A percentile compares a stretch with the other conserved stretches of the same genome.
Conservation (phyloP, 805 yeast species). For the Lipomyces yamadae region DNA sequence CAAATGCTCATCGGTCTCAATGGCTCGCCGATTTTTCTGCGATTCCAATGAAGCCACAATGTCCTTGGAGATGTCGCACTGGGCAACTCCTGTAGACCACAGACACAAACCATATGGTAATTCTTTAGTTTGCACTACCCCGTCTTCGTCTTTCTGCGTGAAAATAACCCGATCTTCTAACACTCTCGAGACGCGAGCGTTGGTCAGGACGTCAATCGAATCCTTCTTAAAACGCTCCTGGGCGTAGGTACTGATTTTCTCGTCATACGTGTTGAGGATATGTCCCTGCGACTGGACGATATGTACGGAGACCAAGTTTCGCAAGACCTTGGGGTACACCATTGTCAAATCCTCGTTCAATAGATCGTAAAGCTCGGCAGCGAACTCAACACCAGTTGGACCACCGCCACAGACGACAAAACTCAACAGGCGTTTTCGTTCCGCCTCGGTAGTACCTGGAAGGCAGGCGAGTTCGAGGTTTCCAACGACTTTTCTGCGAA, state of each 20-base stretch:
- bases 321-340: constrained; percentile 61
- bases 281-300: constrained; percentile 71
- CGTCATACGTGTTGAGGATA: constrained; percentile 70
- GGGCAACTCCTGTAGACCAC: constrained; percentile 80
- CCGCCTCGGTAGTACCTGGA: constrained; percentile 67
- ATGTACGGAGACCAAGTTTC: constrained; percentile 69
- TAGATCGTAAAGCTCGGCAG: constrained; percentile 71
- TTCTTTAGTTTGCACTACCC: constrained; percentile 49
- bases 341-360: constrained; percentile 66
- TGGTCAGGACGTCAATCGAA: constrained; percentile 63
- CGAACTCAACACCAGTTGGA: constrained; percentile 75
- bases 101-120: constrained; percentile 70
- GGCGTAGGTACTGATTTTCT: constrained; percentile 66
- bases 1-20: constrained; percentile 74
- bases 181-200: constrained; percentile 66
- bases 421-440: constrained; percentile 62
- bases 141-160: constrained; percentile 56
- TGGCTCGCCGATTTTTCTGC: constrained; percentile 70
- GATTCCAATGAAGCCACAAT: constrained; percentile 56
- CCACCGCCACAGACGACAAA: constrained; percentile 78
- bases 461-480: constrained; percentile 66
- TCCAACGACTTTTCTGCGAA: constrained; percentile 59
- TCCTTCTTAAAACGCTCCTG: constrained; percentile 66
- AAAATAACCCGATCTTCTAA: constrained; percentile 62
- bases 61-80: constrained; percentile 62